Evolutionary conservation across 495 filamentous ascomycete genomes (phyloP).

Genomic region (Penicillium steckii): DNA sequence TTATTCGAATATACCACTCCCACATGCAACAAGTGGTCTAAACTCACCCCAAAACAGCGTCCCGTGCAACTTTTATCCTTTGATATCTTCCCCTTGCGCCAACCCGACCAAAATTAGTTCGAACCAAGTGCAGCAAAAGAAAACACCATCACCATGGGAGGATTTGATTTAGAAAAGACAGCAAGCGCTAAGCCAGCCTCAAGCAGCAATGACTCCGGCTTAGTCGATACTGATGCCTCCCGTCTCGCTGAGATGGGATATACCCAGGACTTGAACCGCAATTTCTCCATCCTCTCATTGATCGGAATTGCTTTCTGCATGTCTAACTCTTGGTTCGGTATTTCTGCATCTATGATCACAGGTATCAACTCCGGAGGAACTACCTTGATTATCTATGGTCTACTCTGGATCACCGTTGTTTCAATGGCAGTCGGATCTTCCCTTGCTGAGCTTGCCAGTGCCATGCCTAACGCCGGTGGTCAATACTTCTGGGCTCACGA

Average conservation of each 20-base stretch:
- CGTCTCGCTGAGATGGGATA: slow-evolving; percentile 56
- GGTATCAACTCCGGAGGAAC: slow-evolving; percentile 63
- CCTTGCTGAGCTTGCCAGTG: slow-evolving; percentile 55
- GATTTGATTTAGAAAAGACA: slow-evolving; percentile 27
- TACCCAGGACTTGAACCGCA: slow-evolving; percentile 53
- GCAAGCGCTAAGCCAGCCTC: slow-evolving; percentile 17
- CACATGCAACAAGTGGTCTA: slow-evolving; percentile 2
- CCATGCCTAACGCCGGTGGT: slow-evolving; percentile 61
- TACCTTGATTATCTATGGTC: slow-evolving; percentile 58
- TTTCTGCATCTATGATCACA: slow-evolving; percentile 56
- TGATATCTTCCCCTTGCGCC: background rate
- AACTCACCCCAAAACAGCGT: background rate
- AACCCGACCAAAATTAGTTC: background rate
- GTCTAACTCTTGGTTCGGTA: slow-evolving; percentile 66
- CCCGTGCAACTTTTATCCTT: background rate
- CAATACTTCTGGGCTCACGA: slow-evolving; percentile 65
- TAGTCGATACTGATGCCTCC: slow-evolving; percentile 29
- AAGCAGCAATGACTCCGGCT: slow-evolving; percentile 14
- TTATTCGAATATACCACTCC: background rate
- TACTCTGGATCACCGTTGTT: slow-evolving; percentile 54
- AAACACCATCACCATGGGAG: slow-evolving; percentile 6
- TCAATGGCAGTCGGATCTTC: slow-evolving; percentile 55
- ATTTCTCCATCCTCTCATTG: slow-evolving; percentile 57
- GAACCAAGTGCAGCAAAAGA: slow-evolving; percentile 2
- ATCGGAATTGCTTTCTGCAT: slow-evolving; percentile 61